Evolutionary conservation across 768 basidiomycete species (phyloP).

Genomic region (Boletus rubropictus): DNA sequence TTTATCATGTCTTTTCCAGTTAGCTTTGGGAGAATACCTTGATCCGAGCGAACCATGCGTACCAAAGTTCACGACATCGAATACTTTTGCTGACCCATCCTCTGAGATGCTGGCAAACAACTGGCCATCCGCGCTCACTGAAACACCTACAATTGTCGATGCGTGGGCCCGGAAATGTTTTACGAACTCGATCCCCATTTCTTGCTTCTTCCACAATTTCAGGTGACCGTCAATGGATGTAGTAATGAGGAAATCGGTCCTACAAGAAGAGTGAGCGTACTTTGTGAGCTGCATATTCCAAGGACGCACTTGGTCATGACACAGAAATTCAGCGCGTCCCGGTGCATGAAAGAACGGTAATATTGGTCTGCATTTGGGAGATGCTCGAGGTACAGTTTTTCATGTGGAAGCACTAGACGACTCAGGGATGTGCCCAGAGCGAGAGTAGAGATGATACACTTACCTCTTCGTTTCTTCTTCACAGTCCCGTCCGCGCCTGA

Average conservation of each 20-base stretch:
- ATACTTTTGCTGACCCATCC: slow-evolving; percentile 89
- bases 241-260: slow-evolving; percentile 90
- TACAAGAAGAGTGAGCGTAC: slow-evolving; percentile 29
- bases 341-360: slow-evolving; percentile 97
- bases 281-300: too few species aligned
- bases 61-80: slow-evolving; percentile 99
- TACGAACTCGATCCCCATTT: slow-evolving; percentile 92
- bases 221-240: slow-evolving; percentile 93
- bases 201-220: slow-evolving; percentile 99
- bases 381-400: slow-evolving; percentile 87
- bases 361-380: slow-evolving; percentile 91
- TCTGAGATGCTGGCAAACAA: slow-evolving; percentile 89
- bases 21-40: background rate
- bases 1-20: slow-evolving; percentile 87
- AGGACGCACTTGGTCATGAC: slow-evolving; percentile 75
- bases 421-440: background rate
- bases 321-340: slow-evolving; percentile 84
- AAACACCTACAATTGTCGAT: slow-evolving; percentile 69
- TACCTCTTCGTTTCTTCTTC: slow-evolving; percentile 86
- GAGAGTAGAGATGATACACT: slow-evolving; percentile 19
- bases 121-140: slow-evolving; percentile 87
- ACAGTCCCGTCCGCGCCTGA: slow-evolving; percentile 31
- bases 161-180: slow-evolving; percentile 96
- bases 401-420: slow-evolving; percentile 80
- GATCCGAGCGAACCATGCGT: slow-evolving; percentile 25